These are phyloP conservation scores for Spathaspora passalidarum DNA, from an alignment of 805 yeast genomes.

Conservation along the genomic window DNA sequence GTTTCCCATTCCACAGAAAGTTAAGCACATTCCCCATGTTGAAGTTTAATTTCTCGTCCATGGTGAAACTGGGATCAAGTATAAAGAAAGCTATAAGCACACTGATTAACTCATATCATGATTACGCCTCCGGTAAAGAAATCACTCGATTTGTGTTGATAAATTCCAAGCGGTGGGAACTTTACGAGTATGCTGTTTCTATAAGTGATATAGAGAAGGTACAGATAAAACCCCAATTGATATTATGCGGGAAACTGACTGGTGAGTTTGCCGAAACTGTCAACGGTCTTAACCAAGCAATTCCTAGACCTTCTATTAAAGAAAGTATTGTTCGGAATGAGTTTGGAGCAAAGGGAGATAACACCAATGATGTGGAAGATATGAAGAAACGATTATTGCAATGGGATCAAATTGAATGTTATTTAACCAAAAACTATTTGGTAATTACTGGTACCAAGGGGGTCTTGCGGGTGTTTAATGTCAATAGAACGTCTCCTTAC, in stretches of 20 bases:
- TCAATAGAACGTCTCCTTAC: slow-evolving; percentile 25
- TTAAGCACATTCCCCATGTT: slow-evolving; percentile 51
- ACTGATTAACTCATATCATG: slow-evolving; percentile 28
- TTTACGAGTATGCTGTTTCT: slow-evolving; percentile 49
- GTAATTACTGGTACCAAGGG: slow-evolving; percentile 76
- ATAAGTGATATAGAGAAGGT: slow-evolving; percentile 34
- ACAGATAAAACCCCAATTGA: slow-evolving; percentile 43
- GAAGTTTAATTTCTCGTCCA: slow-evolving; percentile 40
- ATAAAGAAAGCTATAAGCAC: slow-evolving; percentile 27
- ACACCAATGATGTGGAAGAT: slow-evolving; percentile 18
- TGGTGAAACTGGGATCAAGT: slow-evolving; percentile 19
- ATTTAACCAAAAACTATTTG: slow-evolving; percentile 55
- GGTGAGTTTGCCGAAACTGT: slow-evolving; percentile 64
- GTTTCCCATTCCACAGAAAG: slow-evolving; percentile 79
- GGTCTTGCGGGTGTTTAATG: slow-evolving; percentile 60
- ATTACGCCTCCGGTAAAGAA: slow-evolving; percentile 47
- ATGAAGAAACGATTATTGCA: slow-evolving; percentile 32
- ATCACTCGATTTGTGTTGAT: slow-evolving; percentile 63
- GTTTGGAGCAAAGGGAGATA: slow-evolving; percentile 11
- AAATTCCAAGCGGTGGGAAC: slow-evolving; percentile 70
- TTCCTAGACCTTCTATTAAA: slow-evolving; percentile 3
- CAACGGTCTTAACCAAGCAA: slow-evolving; percentile 32
- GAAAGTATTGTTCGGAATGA: slow-evolving; percentile 28
- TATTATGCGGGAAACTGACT: slow-evolving; percentile 65
- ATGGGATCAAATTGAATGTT: slow-evolving; percentile 63